These are phyloP conservation scores for Calonectria hawksworthii DNA, from an alignment of 2,329 filamentous ascomycete genomes.

Conservation along the genomic window DNA sequence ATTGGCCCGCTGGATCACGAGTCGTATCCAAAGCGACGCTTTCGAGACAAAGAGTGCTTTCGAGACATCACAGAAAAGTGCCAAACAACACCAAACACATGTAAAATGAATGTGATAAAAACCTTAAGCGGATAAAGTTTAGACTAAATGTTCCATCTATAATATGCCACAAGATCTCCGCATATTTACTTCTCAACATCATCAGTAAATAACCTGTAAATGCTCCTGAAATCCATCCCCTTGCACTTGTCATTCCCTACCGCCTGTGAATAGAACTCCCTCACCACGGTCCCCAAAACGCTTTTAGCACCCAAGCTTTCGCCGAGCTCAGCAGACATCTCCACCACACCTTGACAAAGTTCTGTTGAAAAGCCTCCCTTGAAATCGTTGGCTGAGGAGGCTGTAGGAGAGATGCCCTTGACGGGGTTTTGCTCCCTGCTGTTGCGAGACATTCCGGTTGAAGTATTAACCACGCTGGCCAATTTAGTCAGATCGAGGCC, in stretches of 20 bases:
- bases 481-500: conserved; percentile 24
- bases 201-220: neutral
- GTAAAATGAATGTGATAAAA: neutral
- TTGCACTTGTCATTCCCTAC: neutral
- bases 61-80: neutral
- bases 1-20: no score
- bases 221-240: neutral
- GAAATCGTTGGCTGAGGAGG: neutral
- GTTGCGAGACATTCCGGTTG: neutral
- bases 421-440: neutral
- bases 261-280: neutral
- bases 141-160: neutral
- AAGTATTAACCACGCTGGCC: conserved; percentile 28
- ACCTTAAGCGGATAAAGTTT: neutral
- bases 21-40: no score
- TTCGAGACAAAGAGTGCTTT: neutral
- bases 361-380: neutral
- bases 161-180: neutral
- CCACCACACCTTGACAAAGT: neutral
- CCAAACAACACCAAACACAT: neutral
- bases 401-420: neutral
- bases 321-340: neutral
- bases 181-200: neutral
- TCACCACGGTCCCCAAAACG: neutral
- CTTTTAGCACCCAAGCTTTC: neutral